Evolutionary conservation across 768 basidiomycete species (phyloP), one percentile per base, ranked within the genome.

Genomic region (Psilocybe cubensis): DNA sequence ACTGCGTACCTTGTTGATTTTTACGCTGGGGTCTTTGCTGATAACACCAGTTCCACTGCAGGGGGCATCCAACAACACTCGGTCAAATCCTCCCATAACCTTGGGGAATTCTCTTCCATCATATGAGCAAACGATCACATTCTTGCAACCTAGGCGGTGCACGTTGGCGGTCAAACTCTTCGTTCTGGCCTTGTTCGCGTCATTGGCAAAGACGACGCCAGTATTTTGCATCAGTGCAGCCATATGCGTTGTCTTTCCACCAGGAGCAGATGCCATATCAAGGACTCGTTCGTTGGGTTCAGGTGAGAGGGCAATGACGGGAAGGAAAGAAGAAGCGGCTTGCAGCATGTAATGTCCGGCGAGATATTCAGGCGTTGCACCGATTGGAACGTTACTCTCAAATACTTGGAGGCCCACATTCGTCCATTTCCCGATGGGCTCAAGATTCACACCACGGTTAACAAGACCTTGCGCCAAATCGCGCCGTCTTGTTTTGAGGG

Each of bases 281-380:
- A 99, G 83, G 10, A 98, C 85, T 10, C 96, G 90, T 68, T 98
- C 97, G 58, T 92, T 84, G 2, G 94, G 94, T 67, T 96, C 91
- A 4, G 97, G 97, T 23, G 85, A 80, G 35, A 99, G 88, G 3
- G 97, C 94, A 61, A 98, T 96, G 67, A 98, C 97, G 52, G 97
- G 97, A n/a, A 99, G 83, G 82, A 99, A 98, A 0, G 97, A 98
- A 4, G 95, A 96, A 10, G 97, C 97, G 5, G 97, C 94, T 79
- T 99, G 97, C 23, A 98, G 90, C 93, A 99, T 98, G 75, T 99
- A 99, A 70, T 99, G 96, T 2, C 97, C 97, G 0, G 97, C 95
- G 35, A 99, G 86, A 74, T 99, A 99, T 76, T 99, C 97, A 10
- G 97, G 97, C 2, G 97, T 98, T 5, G 97, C 97, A 70, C 93